A percentile compares a stretch with the other conserved stretches of the same genome.
phyloP scores from a whole-genome alignment of 768 basidiomycete genomes.

The Calocybe cyanea region DNA sequence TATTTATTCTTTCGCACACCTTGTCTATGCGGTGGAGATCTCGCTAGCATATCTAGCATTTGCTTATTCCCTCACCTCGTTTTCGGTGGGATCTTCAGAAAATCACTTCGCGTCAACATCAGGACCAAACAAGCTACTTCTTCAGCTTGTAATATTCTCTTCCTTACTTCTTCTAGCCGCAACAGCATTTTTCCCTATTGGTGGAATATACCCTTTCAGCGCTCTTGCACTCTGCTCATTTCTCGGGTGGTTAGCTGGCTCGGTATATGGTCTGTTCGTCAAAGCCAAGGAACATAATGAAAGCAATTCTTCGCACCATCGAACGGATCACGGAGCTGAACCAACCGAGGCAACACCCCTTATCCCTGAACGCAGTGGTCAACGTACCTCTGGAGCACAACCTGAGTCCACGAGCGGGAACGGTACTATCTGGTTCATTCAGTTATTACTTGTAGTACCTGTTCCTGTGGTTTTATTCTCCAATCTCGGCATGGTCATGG shows the following conservation, averaged over 20 bases:
- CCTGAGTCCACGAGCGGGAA: conserved; percentile 14
- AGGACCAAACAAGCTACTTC: conserved; percentile 22
- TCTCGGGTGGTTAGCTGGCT: conserved; percentile 37
- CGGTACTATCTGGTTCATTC: conserved; percentile 51
- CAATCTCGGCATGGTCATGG: conserved; percentile 44
- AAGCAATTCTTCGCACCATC: conserved; percentile 12
- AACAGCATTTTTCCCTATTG: conserved; percentile 45
- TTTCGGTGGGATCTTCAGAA: not conserved
- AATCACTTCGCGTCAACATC: not conserved
- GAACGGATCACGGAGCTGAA: conserved; percentile 28
- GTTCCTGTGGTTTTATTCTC: conserved; percentile 48
- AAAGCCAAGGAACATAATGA: conserved; percentile 7
- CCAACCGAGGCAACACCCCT: conserved; percentile 59
- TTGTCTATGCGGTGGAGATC: conserved; percentile 46
- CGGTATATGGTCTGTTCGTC: conserved; percentile 25
- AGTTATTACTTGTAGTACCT: conserved; percentile 52
- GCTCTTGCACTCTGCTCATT: conserved; percentile 49
- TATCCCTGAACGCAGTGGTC: conserved; percentile 21
- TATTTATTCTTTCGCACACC: conserved; percentile 52
- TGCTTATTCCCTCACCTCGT: conserved; percentile 36
- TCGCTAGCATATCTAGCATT: conserved; percentile 48
- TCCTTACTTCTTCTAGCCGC: conserved; percentile 53
- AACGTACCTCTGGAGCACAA: not conserved
- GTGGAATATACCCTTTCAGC: conserved; percentile 54
- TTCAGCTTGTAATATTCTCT: conserved; percentile 51